Conservation (phyloP, 371 early-diverging fungal species). For the Lichtheimia ornata region DNA sequence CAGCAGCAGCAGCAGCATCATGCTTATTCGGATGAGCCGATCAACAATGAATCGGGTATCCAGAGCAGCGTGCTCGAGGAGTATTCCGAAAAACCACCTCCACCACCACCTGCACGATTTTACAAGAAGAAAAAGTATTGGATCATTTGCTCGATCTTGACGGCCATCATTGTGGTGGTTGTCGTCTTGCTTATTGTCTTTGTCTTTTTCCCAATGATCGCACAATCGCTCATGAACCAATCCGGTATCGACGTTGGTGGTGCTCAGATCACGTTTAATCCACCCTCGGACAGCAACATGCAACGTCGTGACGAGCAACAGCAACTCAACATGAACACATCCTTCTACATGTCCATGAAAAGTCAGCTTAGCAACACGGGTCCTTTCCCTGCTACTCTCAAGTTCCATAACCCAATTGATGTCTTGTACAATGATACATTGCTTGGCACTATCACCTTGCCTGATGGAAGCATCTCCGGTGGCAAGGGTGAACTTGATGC, state of each 20-base stretch:
- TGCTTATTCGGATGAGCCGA: constrained; percentile 37
- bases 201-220: constrained; percentile 63
- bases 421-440: constrained; percentile 42
- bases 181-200: constrained; percentile 51
- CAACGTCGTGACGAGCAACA: constrained; percentile 32
- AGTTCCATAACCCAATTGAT: constrained; percentile 45
- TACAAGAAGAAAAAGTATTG: constrained; percentile 61
- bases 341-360: constrained; percentile 54
- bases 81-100: constrained; percentile 44
- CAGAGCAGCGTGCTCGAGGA: constrained; percentile 36
- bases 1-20: constrained; percentile 56
- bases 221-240: constrained; percentile 59
- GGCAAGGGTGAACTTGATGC: constrained; percentile 49
- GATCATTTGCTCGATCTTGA: constrained; percentile 54
- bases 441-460: constrained; percentile 56
- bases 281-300: constrained; percentile 12
- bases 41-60: constrained; percentile 5
- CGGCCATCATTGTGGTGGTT: constrained; percentile 51
- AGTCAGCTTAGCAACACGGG: constrained; percentile 57
- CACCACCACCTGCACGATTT: constrained; percentile 41
- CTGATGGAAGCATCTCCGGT: constrained; percentile 47
- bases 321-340: constrained; percentile 8
- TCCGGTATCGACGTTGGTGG: constrained; percentile 46
- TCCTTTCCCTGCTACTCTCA: constrained; percentile 55
- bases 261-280: constrained; percentile 55